A percentile compares a stretch with the other conserved stretches of the same genome.
These are phyloP conservation scores for Neonectria faginata DNA, from an alignment of 2,329 filamentous ascomycete species.

Conservation along the genomic window DNA sequence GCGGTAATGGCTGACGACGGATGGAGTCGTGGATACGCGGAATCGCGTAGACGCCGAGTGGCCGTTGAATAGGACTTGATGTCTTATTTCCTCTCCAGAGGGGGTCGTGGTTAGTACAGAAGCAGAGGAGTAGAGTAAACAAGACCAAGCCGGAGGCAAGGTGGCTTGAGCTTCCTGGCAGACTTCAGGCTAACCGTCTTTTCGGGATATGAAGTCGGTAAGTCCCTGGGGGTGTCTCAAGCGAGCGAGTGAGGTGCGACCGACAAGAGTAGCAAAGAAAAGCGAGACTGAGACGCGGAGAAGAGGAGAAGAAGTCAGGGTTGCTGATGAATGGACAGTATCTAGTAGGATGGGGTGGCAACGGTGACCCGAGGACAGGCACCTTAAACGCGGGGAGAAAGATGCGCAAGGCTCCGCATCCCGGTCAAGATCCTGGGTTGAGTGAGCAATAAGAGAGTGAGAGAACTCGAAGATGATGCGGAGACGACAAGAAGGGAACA, in stretches of 20 bases:
- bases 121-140: neutral
- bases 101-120: neutral
- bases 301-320: constrained; percentile 22
- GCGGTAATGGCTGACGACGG: constrained; percentile 14
- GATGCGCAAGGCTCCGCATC: constrained; percentile 17
- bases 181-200: constrained; percentile 1
- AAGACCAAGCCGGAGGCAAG: neutral
- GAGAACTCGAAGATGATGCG: constrained; percentile 5
- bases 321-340: constrained; percentile 24
- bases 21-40: constrained; percentile 17
- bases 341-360: constrained; percentile 25
- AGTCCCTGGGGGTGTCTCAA: constrained; percentile 20
- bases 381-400: constrained; percentile 15
- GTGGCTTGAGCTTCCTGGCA: constrained; percentile 1
- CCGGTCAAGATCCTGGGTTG: constrained; percentile 8
- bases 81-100: neutral
- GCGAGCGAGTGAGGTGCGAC: constrained; percentile 12
- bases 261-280: constrained; percentile 16
- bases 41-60: constrained; percentile 7
- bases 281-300: constrained; percentile 24
- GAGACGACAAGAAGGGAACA: constrained; percentile 14
- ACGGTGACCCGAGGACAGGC: constrained; percentile 6
- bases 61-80: constrained; percentile 4
- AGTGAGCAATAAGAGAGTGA: constrained; percentile 13
- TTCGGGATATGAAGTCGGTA: constrained; percentile 17